A percentile compares a stretch with the other conserved stretches of the same genome.
phyloP scores from a whole-genome alignment of 768 basidiomycete species.

The Russula sp. region DNA sequence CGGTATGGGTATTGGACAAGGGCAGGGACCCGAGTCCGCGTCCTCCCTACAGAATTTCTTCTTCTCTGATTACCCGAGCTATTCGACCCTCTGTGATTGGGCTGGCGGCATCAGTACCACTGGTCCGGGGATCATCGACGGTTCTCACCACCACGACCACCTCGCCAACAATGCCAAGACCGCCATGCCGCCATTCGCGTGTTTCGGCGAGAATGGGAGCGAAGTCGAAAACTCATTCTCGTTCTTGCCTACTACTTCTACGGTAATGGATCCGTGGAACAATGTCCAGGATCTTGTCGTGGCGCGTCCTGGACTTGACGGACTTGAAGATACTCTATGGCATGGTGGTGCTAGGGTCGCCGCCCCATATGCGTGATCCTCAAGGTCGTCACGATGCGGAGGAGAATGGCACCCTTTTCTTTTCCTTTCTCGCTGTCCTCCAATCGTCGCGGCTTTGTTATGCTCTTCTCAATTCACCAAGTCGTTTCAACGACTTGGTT shows the following conservation, averaged over 20 bases:
- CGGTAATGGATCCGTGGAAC: slow-evolving; percentile 17
- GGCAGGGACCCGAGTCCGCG: neutral
- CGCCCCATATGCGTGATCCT: slow-evolving; percentile 20
- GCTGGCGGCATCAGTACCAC: slow-evolving; percentile 3
- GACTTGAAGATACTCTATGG: slow-evolving; percentile 20
- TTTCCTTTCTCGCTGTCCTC: neutral
- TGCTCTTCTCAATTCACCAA: neutral
- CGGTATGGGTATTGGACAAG: neutral
- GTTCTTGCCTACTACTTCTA: slow-evolving; percentile 4
- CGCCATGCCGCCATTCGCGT: slow-evolving; percentile 1
- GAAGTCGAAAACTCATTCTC: slow-evolving; percentile 19
- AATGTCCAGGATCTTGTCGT: slow-evolving; percentile 13
- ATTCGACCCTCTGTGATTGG: slow-evolving; percentile 30
- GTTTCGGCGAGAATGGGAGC: neutral
- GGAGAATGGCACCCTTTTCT: neutral
- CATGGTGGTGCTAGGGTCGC: slow-evolving; percentile 9
- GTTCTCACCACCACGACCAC: neutral
- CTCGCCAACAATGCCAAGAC: neutral
- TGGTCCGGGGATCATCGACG: neutral
- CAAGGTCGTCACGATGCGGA: neutral
- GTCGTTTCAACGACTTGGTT: neutral
- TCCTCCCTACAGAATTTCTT: slow-evolving; percentile 12
- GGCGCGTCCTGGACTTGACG: slow-evolving; percentile 11
- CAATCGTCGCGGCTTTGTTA: neutral
- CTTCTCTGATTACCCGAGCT: slow-evolving; percentile 17